A percentile compares a stretch with the other conserved stretches of the same genome.
These are phyloP conservation scores for Setomelanomma holmii DNA, from an alignment of 2,329 filamentous ascomycete genomes.

Conservation along the genomic window DNA sequence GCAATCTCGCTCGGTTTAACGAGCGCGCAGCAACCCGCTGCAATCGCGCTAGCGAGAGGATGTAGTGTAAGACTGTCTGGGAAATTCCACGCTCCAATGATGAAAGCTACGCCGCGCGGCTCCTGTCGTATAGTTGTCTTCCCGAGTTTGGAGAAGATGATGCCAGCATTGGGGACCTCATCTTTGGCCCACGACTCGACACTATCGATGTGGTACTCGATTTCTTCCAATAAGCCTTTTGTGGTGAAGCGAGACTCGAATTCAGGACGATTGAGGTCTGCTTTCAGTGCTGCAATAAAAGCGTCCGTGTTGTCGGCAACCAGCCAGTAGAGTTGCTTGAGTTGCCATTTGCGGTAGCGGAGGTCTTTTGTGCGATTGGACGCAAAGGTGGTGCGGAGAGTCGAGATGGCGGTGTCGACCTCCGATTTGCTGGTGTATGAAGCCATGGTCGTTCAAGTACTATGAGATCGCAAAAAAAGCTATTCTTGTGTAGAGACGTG, in stretches of 20 bases:
- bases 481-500: background rate
- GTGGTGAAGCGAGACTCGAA: background rate
- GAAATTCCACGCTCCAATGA: constrained; percentile 3
- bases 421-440: background rate
- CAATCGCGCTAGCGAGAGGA: background rate
- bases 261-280: background rate
- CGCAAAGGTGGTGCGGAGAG: background rate
- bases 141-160: background rate
- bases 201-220: background rate
- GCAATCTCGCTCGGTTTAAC: constrained; percentile 1
- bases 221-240: background rate
- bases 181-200: constrained; percentile 1
- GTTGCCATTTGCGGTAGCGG: constrained; percentile 5
- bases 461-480: no score
- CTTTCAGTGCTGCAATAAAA: background rate
- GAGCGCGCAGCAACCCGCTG: constrained; percentile 1
- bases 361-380: constrained; percentile 1
- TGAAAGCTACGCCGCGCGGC: constrained; percentile 1
- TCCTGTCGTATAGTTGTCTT: constrained; percentile 1
- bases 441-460: no score
- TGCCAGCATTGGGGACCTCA: background rate
- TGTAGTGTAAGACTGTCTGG: background rate
- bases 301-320: background rate
- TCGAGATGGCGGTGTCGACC: background rate
- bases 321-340: constrained; percentile 3